Evolutionary conservation across 1,139 yeast species (phyloP), one percentile per base, ranked within the genome.

Genomic region (Meyerozyma elateridarum): DNA sequence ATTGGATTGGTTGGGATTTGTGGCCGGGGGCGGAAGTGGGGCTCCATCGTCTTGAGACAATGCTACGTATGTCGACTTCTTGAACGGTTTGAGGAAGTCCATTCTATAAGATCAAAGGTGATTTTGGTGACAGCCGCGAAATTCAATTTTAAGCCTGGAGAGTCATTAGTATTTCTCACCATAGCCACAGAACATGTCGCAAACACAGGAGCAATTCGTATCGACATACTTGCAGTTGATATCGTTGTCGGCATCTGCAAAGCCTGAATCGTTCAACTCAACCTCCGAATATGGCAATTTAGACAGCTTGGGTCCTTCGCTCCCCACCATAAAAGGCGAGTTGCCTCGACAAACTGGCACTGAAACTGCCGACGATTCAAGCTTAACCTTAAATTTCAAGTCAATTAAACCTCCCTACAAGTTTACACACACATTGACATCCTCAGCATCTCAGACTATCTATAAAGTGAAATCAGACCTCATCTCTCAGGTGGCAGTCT

Each of bases 371-470:
- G 20, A 19, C 8, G 6, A 29, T 5, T 18, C 30, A 9, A 19
- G 36, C 2, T 11, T 25, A 5, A 34, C 38, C 4, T 41, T 66
- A 15, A 45, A 52, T 2, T 54, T 67, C 45, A 66, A 66, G 45
- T 64, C 72, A 16, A 65, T 68, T 33, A 64, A 61, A 36, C 73
- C 73, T 1, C 74, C 74, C 1, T 61, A 44, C 49, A 65, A 61
- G 44, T 66, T 68, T 44, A 46, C 49, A 16, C 39, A 54, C 3
- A 56, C 42, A 28, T 45, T 66, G 37, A 21, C 8, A 8, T 37
- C 36, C 2, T 41, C 38, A 25, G 51, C 63, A 5, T 39, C 59
- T 0, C 41, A 40, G 6, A 43, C 59, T 8, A 52, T 68, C n/a
- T 61, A 54, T 41, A 53, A 53, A 28, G 52, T 64, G 28, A 68